These are phyloP conservation scores for Eurotiales sp. DNA, from an alignment of 2,329 filamentous ascomycete species.

Conservation along the genomic window DNA sequence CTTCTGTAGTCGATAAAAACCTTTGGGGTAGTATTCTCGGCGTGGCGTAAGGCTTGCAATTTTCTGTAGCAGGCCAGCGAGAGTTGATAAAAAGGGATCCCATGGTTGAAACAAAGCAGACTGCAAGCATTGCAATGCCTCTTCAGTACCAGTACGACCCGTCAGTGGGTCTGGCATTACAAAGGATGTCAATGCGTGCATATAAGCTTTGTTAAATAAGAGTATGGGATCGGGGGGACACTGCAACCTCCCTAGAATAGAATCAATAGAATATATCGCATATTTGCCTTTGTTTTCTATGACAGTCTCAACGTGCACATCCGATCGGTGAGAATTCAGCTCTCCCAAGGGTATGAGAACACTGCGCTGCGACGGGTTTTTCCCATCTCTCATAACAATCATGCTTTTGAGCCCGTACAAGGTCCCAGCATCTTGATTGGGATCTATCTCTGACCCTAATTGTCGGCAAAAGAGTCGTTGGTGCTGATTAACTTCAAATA, in stretches of 20 bases:
- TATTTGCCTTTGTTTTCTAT: slow-evolving; percentile 40
- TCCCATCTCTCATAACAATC: slow-evolving; percentile 51
- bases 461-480: slow-evolving; percentile 47
- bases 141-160: slow-evolving; percentile 57
- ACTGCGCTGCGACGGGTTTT: slow-evolving; percentile 42
- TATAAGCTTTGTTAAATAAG: slow-evolving; percentile 54
- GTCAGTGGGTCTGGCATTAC: slow-evolving; percentile 57
- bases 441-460: slow-evolving; percentile 52
- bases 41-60: slow-evolving; percentile 36
- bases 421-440: slow-evolving; percentile 57
- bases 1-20: slow-evolving; percentile 41
- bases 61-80: slow-evolving; percentile 15
- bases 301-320: slow-evolving; percentile 44
- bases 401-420: slow-evolving; percentile 59
- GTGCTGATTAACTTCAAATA: slow-evolving; percentile 48
- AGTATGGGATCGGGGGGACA: slow-evolving; percentile 56
- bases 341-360: slow-evolving; percentile 54
- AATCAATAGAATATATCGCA: slow-evolving; percentile 52
- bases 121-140: slow-evolving; percentile 50
- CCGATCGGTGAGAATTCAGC: slow-evolving; percentile 24
- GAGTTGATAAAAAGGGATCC: slow-evolving; percentile 28
- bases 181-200: slow-evolving; percentile 61
- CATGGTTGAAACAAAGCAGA: slow-evolving; percentile 53
- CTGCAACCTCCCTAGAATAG: slow-evolving; percentile 52
- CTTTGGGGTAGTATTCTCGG: slow-evolving; percentile 43